phyloP scores from a whole-genome alignment of 345 rosid species.

The Aurinia saxatilis region DNA sequence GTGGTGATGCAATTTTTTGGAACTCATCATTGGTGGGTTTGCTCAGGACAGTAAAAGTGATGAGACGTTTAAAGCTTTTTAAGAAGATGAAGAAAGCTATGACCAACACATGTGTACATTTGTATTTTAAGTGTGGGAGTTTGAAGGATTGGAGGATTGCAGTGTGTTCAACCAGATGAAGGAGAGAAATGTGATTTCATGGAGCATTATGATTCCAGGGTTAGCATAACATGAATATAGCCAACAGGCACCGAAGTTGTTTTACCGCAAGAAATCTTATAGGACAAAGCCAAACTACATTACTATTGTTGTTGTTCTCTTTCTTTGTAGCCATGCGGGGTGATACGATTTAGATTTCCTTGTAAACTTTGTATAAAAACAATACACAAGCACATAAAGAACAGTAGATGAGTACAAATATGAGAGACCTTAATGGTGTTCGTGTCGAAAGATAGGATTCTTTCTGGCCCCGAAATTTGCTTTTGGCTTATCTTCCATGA shows the following conservation, averaged over 20 bases:
- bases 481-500: no score
- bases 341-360: no score
- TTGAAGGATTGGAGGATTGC: constrained; percentile 72
- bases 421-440: no score
- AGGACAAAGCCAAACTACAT: constrained; percentile 51
- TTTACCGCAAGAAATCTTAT: constrained; percentile 44
- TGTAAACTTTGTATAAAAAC: no score
- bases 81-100: constrained; percentile 51
- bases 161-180: constrained; percentile 39
- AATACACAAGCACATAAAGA: no score
- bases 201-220: constrained; percentile 81
- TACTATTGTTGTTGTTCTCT: constrained; percentile 53
- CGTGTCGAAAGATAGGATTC: no score
- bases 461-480: no score
- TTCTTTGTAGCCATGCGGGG: constrained; percentile 77
- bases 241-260: constrained; percentile 46
- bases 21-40: constrained; percentile 66
- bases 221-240: constrained; percentile 68
- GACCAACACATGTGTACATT: constrained; percentile 56
- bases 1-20: constrained; percentile 64
- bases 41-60: constrained; percentile 58
- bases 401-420: no score
- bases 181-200: constrained; percentile 59
- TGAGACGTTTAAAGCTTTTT: constrained; percentile 46
- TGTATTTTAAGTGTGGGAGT: constrained; percentile 72